phyloP scores from a whole-genome alignment of 352 stramenopile genomes.

The Globisporangium parvum region DNA sequence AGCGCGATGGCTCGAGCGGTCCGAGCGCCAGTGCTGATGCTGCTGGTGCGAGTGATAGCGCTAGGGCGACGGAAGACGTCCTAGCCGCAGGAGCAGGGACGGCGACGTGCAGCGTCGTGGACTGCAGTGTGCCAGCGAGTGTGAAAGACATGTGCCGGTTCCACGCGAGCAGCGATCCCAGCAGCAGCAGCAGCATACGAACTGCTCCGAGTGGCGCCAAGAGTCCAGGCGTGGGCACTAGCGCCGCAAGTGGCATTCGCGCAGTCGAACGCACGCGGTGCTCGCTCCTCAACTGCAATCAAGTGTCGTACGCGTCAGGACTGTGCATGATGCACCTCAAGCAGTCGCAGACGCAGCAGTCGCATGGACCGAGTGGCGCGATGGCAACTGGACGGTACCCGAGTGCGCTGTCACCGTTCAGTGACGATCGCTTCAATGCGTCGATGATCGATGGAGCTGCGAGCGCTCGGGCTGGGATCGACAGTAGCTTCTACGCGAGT shows the following conservation, averaged over 20 bases:
- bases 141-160: conserved; percentile 25
- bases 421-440: conserved; percentile 9
- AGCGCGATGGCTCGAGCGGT: conserved; percentile 18
- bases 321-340: conserved; percentile 46
- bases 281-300: conserved; percentile 26
- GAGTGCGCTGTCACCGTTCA: conserved; percentile 4
- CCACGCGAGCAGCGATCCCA: conserved; percentile 12
- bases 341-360: conserved; percentile 18
- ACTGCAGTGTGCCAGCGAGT: conserved; percentile 17
- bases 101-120: conserved; percentile 13
- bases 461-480: conserved; percentile 4
- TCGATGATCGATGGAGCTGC: not conserved
- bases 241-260: conserved; percentile 15
- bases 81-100: not conserved
- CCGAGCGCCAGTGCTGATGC: not conserved
- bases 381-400: conserved; percentile 5
- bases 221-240: not conserved
- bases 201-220: not conserved
- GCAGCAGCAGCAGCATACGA: not conserved
- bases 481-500: conserved; percentile 4
- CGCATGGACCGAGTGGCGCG: conserved; percentile 1
- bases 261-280: conserved; percentile 27
- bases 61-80: not conserved
- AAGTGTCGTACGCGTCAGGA: conserved; percentile 38
- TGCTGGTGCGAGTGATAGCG: not conserved